Evolutionary conservation across 768 basidiomycete species (phyloP).

Genomic region (Cystofilobasidium bisporidii): DNA sequence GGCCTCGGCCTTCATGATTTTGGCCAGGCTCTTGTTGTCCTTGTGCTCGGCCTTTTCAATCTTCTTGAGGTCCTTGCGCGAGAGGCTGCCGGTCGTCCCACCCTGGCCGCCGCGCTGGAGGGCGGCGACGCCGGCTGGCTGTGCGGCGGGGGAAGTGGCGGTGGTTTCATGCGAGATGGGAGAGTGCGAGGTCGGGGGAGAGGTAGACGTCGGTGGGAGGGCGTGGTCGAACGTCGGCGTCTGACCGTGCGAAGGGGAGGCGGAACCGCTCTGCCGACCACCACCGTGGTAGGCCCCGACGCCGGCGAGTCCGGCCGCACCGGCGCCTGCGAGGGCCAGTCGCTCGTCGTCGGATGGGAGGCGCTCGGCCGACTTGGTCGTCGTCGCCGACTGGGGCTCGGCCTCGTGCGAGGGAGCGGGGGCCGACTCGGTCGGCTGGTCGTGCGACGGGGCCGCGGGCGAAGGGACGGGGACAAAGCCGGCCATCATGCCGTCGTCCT

Average conservation of each 20-base stretch:
- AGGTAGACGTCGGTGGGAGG: not conserved
- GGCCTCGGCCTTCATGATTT: conserved; percentile 10
- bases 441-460: not conserved
- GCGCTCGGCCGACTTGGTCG: too few species aligned
- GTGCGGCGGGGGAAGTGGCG: too few species aligned
- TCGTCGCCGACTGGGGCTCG: too few species aligned
- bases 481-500: not conserved
- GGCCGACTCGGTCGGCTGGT: not conserved
- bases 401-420: too few species aligned
- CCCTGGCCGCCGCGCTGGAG: not conserved
- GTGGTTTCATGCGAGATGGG: not conserved
- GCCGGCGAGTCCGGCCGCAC: not conserved
- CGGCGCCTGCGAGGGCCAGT: not conserved
- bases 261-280: too few species aligned
- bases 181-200: not conserved
- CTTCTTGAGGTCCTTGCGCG: conserved; percentile 1
- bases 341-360: too few species aligned
- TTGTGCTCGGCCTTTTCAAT: conserved; percentile 7
- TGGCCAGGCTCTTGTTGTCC: not conserved
- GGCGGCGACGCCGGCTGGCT: not conserved
- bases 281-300: too few species aligned
- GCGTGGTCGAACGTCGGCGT: conserved; percentile 6
- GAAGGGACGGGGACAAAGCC: conserved; percentile 2
- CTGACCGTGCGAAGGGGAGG: not conserved
- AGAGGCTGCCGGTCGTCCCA: not conserved